Base-by-base conservation (phyloP, 305 asterid species). In the Fraxinus sp. region DNA sequence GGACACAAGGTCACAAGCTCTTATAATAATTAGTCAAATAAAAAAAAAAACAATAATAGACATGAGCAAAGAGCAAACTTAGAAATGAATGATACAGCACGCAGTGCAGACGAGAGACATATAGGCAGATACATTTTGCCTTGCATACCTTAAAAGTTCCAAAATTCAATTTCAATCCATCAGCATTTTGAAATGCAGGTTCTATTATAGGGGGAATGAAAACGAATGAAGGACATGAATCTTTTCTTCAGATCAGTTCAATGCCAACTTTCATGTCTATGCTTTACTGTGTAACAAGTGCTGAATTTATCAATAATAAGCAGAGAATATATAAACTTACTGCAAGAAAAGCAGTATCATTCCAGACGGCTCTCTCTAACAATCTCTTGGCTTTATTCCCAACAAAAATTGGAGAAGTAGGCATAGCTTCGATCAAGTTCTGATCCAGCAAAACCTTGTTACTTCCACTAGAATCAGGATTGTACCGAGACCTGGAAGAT, bases 371-470 rank as follows among this genome's bases (percentile, higher is more conserved):
- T 88, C 98, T 85, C 87, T 93, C 95, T 64, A 95, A 73, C 20
- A 88, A 80, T 83, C 96, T 83, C 82, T 92, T 92, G 84, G 97
- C 96, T 85, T 90, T 93, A 80, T 85, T 92, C 75, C 94, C 96
- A 14, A 93, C 94, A 84, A 92, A 95, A 57, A 95, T 92, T 5
- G 98, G 98, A 86, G 92, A 90, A 78, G 95, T 92, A 79, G 97
- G 97, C 98, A 95, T 93, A 78, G 95, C 94, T 85, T 95, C 97
- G 33, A 95, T 91, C 87, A 95, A 87, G 88, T 95, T 95, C 88
- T 95, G 96, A 78, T 95, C 98, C 88, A 93, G 83, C 74, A 95
- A 81, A 73, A 95, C 97, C 84, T 90, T 92, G 68, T 93, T 93
- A 37, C 89, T 92, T 81, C 97, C 97, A n/a, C 93, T 89, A 79